These are phyloP conservation scores for Talaromyces wortmannii DNA, from an alignment of 495 filamentous ascomycete species.

Conservation along the genomic window DNA sequence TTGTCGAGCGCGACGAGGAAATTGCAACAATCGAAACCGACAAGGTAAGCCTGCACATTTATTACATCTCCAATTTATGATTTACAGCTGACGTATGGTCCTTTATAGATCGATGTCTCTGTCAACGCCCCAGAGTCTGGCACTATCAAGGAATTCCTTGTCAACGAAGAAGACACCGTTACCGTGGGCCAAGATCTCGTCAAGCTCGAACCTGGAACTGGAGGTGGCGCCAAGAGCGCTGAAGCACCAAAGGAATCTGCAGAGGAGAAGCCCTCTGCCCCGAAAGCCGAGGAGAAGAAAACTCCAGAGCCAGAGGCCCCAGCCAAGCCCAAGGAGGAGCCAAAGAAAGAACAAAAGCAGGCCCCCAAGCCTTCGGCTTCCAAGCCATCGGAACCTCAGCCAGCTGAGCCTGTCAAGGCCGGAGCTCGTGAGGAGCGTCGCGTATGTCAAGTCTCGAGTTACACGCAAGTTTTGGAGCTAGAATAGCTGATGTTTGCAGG, in stretches of 20 bases:
- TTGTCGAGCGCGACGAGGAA: conserved; percentile 92
- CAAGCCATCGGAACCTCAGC: conserved; percentile 19
- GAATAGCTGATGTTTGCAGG: conserved; percentile 37
- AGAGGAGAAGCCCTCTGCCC: conserved; percentile 32
- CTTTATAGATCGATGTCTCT: conserved; percentile 76
- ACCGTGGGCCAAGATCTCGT: conserved; percentile 88
- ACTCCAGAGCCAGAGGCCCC: conserved; percentile 22
- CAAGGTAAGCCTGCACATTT: conserved; percentile 56
- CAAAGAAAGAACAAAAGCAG: conserved; percentile 19
- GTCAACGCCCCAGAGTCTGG: conserved; percentile 93
- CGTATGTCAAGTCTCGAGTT: conserved; percentile 44
- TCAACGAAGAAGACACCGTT: conserved; percentile 92
- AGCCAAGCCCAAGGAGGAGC: conserved; percentile 19
- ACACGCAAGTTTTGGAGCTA: neutral
- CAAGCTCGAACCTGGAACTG: conserved; percentile 72
- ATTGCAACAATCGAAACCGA: conserved; percentile 99
- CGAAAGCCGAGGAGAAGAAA: conserved; percentile 34
- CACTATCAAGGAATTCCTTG: conserved; percentile 85
- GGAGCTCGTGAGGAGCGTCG: conserved; percentile 85
- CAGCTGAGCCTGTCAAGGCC: conserved; percentile 24
- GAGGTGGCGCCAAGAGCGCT: conserved; percentile 42
- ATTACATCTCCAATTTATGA: neutral
- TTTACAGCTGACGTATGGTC: conserved; percentile 3
- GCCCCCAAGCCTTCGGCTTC: conserved; percentile 22
- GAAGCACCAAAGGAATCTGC: conserved; percentile 52